Evolutionary conservation across 768 basidiomycete species (phyloP), one percentile per base, ranked within the genome.

Genomic region (Boletus pseudo-olivaceus): DNA sequence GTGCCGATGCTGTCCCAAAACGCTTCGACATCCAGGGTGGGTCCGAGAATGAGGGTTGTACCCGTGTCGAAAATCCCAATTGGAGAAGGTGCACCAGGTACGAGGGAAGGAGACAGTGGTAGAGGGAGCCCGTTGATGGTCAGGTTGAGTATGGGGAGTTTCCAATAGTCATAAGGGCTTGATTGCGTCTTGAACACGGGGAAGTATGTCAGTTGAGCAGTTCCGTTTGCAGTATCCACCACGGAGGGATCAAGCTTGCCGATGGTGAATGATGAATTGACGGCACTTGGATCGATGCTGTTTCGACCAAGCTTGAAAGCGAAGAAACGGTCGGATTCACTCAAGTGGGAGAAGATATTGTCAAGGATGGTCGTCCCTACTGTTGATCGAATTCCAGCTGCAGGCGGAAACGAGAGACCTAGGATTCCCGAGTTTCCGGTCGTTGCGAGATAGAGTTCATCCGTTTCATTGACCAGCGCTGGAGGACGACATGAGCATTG

Each of bases 51-150:
- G 49, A 82, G 73, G 5, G 81, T 82, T 26, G 81, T 82, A 4
- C 84, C 84, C 26, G 83, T 83, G 62, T 87, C 86, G 27, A 86
- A 74, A 26, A 88, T 78, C 4, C 79, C 83, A 46, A 86, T 77
- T 0, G 77, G 75, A 2, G 70, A 59, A 12, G 67, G 45, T 23
- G 78, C 72, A 19, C 74, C 74, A 5, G 59, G 64, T 27, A 82
- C 70, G 51, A 75, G 75, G 15, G 83, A 82, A 15, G 62, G 52
- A 2, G 81, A 76, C 17, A 83, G 63, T 0, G 66, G 49, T 34
- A 85, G 70, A 0, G 64, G 43, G 23, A 66, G 63, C 7, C 71
- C 70, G 53, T 82, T 74, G 62, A 83, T 67, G 11, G 75, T 78
- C 51, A 85, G 56, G 41, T 65, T 65, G 19, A 67, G 70, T 40